Percentiles rank a stretch among this genome's conserved stretches.
These are phyloP conservation scores for Ilex asprella DNA, from an alignment of 257 asterid species.

Conservation along the genomic window DNA sequence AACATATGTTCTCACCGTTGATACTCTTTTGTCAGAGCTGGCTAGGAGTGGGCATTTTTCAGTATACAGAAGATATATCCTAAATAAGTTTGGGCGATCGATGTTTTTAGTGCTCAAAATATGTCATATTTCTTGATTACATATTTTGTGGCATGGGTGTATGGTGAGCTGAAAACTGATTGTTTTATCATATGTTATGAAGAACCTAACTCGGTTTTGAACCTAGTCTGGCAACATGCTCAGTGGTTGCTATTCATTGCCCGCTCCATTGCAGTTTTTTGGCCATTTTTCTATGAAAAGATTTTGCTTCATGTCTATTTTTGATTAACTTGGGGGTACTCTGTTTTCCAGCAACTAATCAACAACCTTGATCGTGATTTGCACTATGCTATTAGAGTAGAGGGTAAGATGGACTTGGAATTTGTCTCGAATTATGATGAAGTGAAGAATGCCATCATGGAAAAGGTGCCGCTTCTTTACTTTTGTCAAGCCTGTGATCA, in stretches of 20 bases:
- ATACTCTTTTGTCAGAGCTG: not conserved
- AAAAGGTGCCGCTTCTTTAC: constrained; percentile 56
- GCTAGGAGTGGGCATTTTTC: not conserved
- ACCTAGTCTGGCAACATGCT: not conserved
- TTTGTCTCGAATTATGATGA: constrained; percentile 76
- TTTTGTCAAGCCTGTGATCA: not conserved
- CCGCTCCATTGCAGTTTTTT: not conserved
- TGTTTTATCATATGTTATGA: not conserved
- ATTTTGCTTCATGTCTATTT: not conserved
- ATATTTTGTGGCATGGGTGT: not conserved
- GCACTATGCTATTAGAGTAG: constrained; percentile 90
- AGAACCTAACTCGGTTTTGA: not conserved
- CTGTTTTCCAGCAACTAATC: constrained; percentile 57
- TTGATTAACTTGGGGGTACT: constrained; percentile 15
- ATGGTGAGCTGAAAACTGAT: not conserved
- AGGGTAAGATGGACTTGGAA: constrained; percentile 85
- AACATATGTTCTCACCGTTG: not conserved
- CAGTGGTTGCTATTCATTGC: not conserved
- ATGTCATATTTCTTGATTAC: not conserved
- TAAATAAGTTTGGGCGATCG: not conserved
- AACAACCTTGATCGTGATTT: constrained; percentile 96
- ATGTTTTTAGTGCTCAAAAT: not conserved
- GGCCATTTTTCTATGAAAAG: not conserved
- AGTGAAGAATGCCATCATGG: constrained; percentile 70
- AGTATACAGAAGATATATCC: not conserved